Percentiles rank a stretch among this genome's conserved stretches.
Conservation (phyloP, 441 rosid genomes). For the Omphalea diandra region DNA sequence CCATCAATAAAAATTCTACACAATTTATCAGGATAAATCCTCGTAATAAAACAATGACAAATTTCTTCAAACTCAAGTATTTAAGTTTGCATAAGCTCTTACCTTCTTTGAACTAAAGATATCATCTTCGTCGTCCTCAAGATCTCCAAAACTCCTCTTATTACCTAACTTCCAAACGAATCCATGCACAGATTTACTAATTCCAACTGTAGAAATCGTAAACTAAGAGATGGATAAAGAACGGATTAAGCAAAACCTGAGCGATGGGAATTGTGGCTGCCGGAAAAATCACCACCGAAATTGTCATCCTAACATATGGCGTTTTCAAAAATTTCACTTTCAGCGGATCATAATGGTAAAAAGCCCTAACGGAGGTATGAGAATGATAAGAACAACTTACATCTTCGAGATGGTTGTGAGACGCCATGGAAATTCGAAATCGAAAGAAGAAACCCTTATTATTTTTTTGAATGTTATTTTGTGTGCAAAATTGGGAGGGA, state of each 20-base stretch:
- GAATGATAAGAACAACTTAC: conserved; percentile 36
- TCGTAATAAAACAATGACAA: background rate
- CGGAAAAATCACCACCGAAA: conserved; percentile 79
- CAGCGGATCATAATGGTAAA: conserved; percentile 13
- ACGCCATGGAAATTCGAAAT: conserved; percentile 46
- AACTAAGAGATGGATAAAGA: background rate
- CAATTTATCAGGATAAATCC: background rate
- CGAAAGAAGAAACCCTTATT: conserved; percentile 32
- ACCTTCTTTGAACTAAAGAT: conserved; percentile 86
- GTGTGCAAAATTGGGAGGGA: background rate
- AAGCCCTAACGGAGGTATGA: background rate
- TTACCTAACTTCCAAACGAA: conserved; percentile 37
- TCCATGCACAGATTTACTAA: background rate
- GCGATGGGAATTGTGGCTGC: conserved; percentile 40
- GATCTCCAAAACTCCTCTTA: conserved; percentile 83
- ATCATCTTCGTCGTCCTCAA: conserved; percentile 95
- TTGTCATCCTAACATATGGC: conserved; percentile 69
- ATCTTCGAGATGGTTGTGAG: conserved; percentile 53
- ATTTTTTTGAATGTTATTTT: background rate
- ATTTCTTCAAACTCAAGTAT: background rate
- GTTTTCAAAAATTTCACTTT: background rate
- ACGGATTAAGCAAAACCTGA: conserved; percentile 43
- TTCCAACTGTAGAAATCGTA: background rate
- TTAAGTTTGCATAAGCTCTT: background rate
- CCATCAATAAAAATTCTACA: background rate